Evolutionary conservation across 306 rosid species (phyloP).

Genomic region (Luffa acutangula): DNA sequence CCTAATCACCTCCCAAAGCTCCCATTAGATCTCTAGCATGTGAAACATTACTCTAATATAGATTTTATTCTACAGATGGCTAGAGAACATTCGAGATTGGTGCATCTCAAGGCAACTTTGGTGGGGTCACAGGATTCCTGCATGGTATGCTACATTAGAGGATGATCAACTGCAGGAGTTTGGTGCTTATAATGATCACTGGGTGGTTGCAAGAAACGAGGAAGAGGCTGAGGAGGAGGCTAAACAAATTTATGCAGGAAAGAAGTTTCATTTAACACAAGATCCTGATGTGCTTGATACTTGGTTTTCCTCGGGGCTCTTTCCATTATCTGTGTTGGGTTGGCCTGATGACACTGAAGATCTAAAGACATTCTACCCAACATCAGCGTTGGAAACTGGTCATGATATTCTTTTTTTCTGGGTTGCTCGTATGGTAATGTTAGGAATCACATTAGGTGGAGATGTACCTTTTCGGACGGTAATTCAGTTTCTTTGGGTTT

Average conservation of each 20-base stretch:
- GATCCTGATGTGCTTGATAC: conserved; percentile 99
- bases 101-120: conserved; percentile 92
- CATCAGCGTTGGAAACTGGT: conserved; percentile 94
- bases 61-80: conserved; percentile 59
- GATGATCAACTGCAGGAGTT: conserved; percentile 59
- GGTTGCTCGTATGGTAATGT: conserved; percentile 99
- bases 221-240: conserved; percentile 67
- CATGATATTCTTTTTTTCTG: conserved; percentile 92
- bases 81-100: conserved; percentile 88
- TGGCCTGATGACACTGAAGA: conserved; percentile 91
- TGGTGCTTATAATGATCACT: conserved; percentile 62
- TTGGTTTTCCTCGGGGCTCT: conserved; percentile 95
- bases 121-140: conserved; percentile 99
- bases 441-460: conserved; percentile 77
- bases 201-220: conserved; percentile 78
- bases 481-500: conserved; percentile 4
- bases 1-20: no score
- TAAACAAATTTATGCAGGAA: conserved; percentile 37
- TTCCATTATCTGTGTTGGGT: conserved; percentile 84
- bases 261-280: conserved; percentile 47
- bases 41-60: neutral
- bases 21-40: neutral
- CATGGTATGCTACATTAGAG: conserved; percentile 71
- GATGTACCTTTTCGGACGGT: conserved; percentile 74
- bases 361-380: conserved; percentile 81